Evolutionary conservation across 202 grass and related monocot genomes (phyloP), one percentile per base, ranked within the genome.

Genomic region (Hordeum pubiflorum): DNA sequence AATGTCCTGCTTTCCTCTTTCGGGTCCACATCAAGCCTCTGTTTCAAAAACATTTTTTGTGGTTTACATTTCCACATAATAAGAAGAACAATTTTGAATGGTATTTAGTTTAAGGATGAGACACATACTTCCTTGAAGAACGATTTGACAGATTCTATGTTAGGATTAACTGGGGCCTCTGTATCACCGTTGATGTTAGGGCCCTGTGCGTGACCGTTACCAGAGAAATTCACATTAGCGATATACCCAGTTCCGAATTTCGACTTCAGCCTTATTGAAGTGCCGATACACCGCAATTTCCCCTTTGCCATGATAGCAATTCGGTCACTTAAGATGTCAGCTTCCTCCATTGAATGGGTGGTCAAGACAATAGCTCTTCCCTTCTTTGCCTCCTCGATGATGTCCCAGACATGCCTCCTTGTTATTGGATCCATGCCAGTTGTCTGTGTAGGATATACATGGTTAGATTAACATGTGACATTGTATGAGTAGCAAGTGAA

Each of bases 371-470:
- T 95, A 48, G 96, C 92, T 84, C 96, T 92, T 83, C 96, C 96
- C 85, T 91, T 98, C 71, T 98, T 95, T 77, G 96, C 96, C 56
- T 93, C 88, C 78, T 98, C 90, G 69, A 98, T 98, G 79, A 98
- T 98, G 80, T 95, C 92, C 96, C 92, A 98, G 3, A 95, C 96
- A 33, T 91, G 96, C 64, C 96, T 93, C 75, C 96, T 91, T 84
- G 96, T 98, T 68, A 98, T 95, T 75, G 96, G 96, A 95, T 98
- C 92, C 92, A 98, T 98, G 69, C 96, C 96, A 43, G 96, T 95
- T 78, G 96, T 95, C 96, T 98, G 76, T 24, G 55, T 29, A 80
- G 34, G 37, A 71, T 83, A 76, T 21, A 80, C 20, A 79, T 87
- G 15, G 40, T 77, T 69, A 63, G 33, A 37, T 77, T 80, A 12